Evolutionary conservation across 805 yeast genomes (phyloP).

Genomic region (Lachancea sp.): DNA sequence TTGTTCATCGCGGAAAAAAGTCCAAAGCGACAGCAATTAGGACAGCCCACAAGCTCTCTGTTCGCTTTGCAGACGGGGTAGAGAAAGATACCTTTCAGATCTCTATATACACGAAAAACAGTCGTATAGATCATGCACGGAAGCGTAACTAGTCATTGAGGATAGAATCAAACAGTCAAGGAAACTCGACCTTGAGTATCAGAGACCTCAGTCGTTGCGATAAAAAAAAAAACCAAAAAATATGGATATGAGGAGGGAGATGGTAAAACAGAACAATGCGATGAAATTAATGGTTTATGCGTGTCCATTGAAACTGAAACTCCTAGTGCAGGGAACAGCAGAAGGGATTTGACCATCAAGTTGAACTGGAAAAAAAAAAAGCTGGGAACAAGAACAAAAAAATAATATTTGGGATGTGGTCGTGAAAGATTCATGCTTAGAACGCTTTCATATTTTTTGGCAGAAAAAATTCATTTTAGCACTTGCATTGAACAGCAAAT

Average conservation of each 20-base stretch:
- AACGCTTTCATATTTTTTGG: not conserved
- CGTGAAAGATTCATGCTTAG: not conserved
- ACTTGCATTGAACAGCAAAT: not conserved
- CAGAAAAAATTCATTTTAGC: not conserved
- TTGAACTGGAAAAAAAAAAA: not conserved
- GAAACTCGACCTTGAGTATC: too few relatives aligned
- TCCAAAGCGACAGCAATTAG: too few relatives aligned
- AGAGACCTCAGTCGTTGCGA: not conserved
- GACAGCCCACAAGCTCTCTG: too few relatives aligned
- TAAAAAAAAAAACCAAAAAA: not conserved
- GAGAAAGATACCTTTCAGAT: not conserved
- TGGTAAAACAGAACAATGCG: not conserved
- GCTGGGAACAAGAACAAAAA: too few relatives aligned
- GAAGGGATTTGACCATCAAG: too few relatives aligned
- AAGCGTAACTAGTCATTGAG: not conserved
- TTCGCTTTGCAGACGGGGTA: not conserved
- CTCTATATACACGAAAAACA: not conserved
- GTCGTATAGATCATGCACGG: not conserved
- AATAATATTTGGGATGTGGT: not conserved
- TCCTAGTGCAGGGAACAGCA: too few relatives aligned
- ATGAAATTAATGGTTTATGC: not conserved
- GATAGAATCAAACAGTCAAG: not conserved
- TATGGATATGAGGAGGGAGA: not conserved
- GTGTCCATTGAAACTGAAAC: not conserved
- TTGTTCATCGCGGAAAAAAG: too few relatives aligned